A percentile compares a stretch with the other conserved stretches of the same genome.
Conservation (phyloP, 129 eudicot genomes). For the Flaveria ramosissima region DNA sequence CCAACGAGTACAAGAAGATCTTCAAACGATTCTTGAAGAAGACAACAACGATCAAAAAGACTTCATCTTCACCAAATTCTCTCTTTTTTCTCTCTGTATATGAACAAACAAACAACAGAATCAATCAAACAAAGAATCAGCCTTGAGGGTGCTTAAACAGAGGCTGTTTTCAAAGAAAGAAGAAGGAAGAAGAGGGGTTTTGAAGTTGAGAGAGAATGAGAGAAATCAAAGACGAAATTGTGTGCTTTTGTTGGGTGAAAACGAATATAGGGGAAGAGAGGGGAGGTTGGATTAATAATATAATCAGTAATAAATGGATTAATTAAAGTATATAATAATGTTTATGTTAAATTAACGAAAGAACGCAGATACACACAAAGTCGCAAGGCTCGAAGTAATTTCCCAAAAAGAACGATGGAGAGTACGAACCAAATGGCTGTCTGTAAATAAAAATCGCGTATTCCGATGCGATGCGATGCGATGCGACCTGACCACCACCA, state of each 20-base stretch:
- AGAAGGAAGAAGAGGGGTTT: conserved; percentile 26
- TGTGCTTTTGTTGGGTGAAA: conserved; percentile 37
- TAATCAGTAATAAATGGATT: background rate
- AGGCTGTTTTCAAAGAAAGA: conserved; percentile 10
- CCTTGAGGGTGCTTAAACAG: background rate
- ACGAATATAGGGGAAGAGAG: background rate
- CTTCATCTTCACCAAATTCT: conserved; percentile 14
- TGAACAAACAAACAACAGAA: conserved; percentile 1
- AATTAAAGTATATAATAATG: background rate
- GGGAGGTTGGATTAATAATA: conserved; percentile 17
- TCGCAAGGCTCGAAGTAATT: conserved; percentile 32
- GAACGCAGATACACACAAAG: conserved; percentile 27
- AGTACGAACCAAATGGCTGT: conserved; percentile 21
- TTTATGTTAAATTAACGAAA: background rate
- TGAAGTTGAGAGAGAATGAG: conserved; percentile 18
- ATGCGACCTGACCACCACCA: conserved; percentile 30
- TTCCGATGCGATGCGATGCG: conserved; percentile 5
- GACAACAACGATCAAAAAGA: conserved; percentile 26
- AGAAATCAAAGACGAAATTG: conserved; percentile 37
- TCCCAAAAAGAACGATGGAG: conserved; percentile 15
- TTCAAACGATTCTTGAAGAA: conserved; percentile 24
- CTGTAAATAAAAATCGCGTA: background rate
- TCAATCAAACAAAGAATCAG: conserved; percentile 20
- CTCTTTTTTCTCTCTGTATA: too few relatives aligned
- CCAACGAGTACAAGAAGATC: conserved; percentile 24